Evolutionary conservation across 106 monocot genomes (phyloP).

Genomic region (Dendrobium catenatum): DNA sequence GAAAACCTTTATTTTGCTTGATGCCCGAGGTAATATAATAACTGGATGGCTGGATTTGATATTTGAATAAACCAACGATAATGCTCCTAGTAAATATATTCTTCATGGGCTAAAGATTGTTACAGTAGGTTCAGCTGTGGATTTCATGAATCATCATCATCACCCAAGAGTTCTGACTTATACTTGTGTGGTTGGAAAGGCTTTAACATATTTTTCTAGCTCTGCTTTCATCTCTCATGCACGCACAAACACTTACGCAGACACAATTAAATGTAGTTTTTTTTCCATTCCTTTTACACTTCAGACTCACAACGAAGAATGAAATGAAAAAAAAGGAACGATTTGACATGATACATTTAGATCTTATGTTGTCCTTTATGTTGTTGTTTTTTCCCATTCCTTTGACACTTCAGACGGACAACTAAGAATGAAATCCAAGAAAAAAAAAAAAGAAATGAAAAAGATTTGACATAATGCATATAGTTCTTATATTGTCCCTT

Average conservation of each 20-base stretch:
- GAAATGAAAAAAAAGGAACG: background rate
- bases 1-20: background rate
- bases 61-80: background rate
- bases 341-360: background rate
- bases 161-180: background rate
- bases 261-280: no score
- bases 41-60: background rate
- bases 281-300: background rate
- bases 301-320: background rate
- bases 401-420: background rate
- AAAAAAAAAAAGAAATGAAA: no score
- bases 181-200: background rate
- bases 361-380: background rate
- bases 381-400: background rate
- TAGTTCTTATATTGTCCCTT: no score
- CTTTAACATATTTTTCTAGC: background rate
- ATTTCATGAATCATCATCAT: background rate
- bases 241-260: no score
- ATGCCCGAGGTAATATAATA: background rate
- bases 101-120: constrained; percentile 1
- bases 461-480: background rate
- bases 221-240: background rate
- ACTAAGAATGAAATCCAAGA: background rate
- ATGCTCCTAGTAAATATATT: background rate
- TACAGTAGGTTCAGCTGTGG: background rate